These are phyloP conservation scores for Backusella australiensis DNA, from an alignment of 192 early-diverging fungal species.

Conservation along the genomic window DNA sequence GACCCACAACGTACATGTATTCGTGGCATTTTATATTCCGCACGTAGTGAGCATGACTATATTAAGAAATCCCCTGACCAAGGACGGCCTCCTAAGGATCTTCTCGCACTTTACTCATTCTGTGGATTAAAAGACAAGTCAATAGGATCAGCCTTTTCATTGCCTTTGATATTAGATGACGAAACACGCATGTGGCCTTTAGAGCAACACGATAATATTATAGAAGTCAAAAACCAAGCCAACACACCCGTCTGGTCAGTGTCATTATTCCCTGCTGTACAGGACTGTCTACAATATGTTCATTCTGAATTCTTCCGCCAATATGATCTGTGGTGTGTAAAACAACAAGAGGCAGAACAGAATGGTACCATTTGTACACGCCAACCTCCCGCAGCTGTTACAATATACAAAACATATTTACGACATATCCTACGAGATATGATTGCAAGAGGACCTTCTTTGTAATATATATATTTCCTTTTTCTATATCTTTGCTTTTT, in stretches of 20 bases:
- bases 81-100: conserved; percentile 63
- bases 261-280: conserved; percentile 61
- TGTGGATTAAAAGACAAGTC: conserved; percentile 46
- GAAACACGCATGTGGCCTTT: conserved; percentile 67
- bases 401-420: conserved; percentile 49
- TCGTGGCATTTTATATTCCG: conserved; percentile 62
- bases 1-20: conserved; percentile 59
- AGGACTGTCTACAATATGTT: conserved; percentile 48
- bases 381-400: conserved; percentile 42
- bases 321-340: conserved; percentile 52
- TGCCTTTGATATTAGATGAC: conserved; percentile 73
- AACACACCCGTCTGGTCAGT: conserved; percentile 62
- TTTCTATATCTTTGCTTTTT: neutral
- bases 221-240: conserved; percentile 61
- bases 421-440: conserved; percentile 46
- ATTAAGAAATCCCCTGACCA: conserved; percentile 44
- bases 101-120: conserved; percentile 66
- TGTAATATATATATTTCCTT: conserved; percentile 4
- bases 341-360: conserved; percentile 36
- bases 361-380: conserved; percentile 18
- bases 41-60: conserved; percentile 66
- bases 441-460: conserved; percentile 29
- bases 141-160: conserved; percentile 38
- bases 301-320: conserved; percentile 65
- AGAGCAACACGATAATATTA: conserved; percentile 76